Conservation (phyloP, 306 rosid genomes). For the Boehmeria nivea region DNA sequence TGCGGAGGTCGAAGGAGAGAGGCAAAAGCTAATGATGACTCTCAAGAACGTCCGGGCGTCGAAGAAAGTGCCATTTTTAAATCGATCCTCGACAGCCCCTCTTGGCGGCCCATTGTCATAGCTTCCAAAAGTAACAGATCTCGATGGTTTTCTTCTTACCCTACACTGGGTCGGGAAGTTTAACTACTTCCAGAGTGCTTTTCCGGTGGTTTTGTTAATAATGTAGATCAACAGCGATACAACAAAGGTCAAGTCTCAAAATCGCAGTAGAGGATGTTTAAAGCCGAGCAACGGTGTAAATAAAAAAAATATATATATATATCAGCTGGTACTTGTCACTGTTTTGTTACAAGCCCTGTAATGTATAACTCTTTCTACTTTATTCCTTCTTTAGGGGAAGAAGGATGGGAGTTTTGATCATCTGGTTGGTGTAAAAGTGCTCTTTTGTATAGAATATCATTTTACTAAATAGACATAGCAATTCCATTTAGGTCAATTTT, state of each 20-base stretch:
- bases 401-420: not conserved
- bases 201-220: constrained; percentile 14
- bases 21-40: constrained; percentile 94
- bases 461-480: constrained; percentile 16
- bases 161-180: constrained; percentile 17
- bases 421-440: constrained; percentile 27
- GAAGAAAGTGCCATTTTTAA: constrained; percentile 38
- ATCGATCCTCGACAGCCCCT: constrained; percentile 33
- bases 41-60: constrained; percentile 72
- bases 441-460: constrained; percentile 48
- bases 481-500: constrained; percentile 24
- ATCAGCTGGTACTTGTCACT: constrained; percentile 22
- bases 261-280: constrained; percentile 23
- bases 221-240: constrained; percentile 18
- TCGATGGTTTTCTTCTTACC: constrained; percentile 18
- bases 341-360: constrained; percentile 35
- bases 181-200: constrained; percentile 24
- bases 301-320: constrained; percentile 15
- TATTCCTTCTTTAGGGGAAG: not conserved
- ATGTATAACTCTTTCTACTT: constrained; percentile 19
- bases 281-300: constrained; percentile 48
- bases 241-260: constrained; percentile 26
- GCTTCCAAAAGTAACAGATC: constrained; percentile 14
- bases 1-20: constrained; percentile 98
- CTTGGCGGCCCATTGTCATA: constrained; percentile 48